These are phyloP conservation scores for Trametes cinnabarina DNA, from an alignment of 768 basidiomycete species.

Conservation along the genomic window DNA sequence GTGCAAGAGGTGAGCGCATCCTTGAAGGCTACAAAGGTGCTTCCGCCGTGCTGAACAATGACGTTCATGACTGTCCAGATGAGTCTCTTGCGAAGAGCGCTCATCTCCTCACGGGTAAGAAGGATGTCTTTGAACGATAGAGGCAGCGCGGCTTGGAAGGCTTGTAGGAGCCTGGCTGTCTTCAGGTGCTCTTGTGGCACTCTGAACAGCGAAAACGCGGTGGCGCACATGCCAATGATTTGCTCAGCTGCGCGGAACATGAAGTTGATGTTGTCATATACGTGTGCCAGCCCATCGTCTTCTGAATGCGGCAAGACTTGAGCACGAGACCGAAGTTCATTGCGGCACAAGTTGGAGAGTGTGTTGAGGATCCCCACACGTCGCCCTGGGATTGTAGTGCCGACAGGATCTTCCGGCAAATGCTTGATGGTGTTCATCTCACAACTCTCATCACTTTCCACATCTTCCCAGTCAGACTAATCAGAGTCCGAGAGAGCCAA, in stretches of 20 bases:
- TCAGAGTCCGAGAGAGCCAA: no score
- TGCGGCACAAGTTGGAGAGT: constrained; percentile 25
- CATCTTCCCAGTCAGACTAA: no score
- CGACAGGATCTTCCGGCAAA: no score
- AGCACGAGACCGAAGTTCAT: constrained; percentile 15
- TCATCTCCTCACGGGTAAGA: constrained; percentile 20
- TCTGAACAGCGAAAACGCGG: constrained; percentile 27
- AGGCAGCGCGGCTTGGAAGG: constrained; percentile 24
- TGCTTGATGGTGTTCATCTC: no score
- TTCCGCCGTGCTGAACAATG: constrained; percentile 30
- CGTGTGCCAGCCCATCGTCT: neutral
- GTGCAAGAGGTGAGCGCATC: neutral
- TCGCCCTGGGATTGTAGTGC: neutral
- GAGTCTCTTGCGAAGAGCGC: constrained; percentile 16
- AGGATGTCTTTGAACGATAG: constrained; percentile 31
- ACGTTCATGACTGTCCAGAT: constrained; percentile 30
- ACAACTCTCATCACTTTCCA: no score
- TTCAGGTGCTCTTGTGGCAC: constrained; percentile 27
- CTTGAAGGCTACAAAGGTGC: neutral
- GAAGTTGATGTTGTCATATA: constrained; percentile 42
- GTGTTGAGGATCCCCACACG: constrained; percentile 14
- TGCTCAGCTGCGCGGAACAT: constrained; percentile 30
- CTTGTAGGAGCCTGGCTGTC: constrained; percentile 11
- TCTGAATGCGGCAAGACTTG: no score
- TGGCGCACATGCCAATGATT: constrained; percentile 38